Evolutionary conservation across 2,329 filamentous ascomycete genomes (phyloP), one percentile per base, ranked within the genome.

Genomic region (Bretziella fagacearum): DNA sequence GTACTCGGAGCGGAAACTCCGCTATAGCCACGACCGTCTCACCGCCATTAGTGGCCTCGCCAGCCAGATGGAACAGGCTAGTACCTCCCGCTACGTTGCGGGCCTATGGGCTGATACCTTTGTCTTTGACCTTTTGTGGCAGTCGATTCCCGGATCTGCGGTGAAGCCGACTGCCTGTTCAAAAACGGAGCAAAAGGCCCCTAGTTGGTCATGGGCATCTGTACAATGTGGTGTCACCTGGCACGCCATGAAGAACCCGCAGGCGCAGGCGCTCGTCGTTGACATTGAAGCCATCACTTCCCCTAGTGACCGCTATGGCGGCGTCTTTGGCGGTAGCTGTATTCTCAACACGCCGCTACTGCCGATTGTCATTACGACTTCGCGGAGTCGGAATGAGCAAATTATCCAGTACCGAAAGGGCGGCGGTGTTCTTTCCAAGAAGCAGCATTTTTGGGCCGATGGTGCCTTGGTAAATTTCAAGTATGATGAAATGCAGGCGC

Each of bases 1-100:
- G 37, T 60, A 60, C 40, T 54, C 56, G 2, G 50, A 52, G 18
- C 48, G 55, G 3, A 43, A 53, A 2, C 39, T 61, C 13, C 55
- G 55, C 0, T 47, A 55, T 0, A 25, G 41, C 3, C 23, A 44
- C 0, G 59, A 61, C 35, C 55, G 55, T 17, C 52, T 61, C 3
- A 56, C 58, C 0, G 59, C 56, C 1, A 55, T 61, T 30, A 58
- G 57, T 2, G 58, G 56, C 1, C 49, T 59, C 18, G 59, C 58
- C 0, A 53, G 50, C 3, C 47, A 52, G 3, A 39, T 60, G 27
- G 53, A 54, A 25, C 48, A 51, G 27, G 53, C 47, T 2, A 54
- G 52, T 4, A 45, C 46, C 0, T 55, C 55, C 11, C 42, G 54
- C 6, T 61, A 60, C 41, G 47, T 54, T 1, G 59, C 59, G 0